Evolutionary conservation across 129 eudicot genomes (phyloP).

Genomic region (Dittrichia graveolens): DNA sequence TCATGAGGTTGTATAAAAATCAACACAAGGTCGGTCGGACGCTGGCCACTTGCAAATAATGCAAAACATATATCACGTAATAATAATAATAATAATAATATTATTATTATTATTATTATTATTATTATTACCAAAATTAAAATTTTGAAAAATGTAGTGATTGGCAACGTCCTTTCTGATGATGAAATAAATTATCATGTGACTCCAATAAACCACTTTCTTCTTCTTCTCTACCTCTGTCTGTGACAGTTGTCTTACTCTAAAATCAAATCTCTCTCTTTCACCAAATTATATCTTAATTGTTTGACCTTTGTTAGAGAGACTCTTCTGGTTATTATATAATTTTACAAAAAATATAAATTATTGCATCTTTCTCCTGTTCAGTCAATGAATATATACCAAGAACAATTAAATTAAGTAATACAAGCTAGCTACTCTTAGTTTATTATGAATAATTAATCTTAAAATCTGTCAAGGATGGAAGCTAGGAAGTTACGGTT

Average conservation of each 20-base stretch:
- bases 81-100: too few relatives aligned
- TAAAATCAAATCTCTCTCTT: constrained; percentile 28
- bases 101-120: too few relatives aligned
- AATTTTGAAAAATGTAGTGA: constrained; percentile 22
- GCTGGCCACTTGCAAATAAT: constrained; percentile 43
- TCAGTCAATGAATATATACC: constrained; percentile 18
- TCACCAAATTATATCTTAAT: constrained; percentile 29
- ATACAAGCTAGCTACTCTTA: background rate
- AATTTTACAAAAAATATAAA: constrained; percentile 14
- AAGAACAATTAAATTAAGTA: constrained; percentile 6
- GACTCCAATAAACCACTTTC: constrained; percentile 43
- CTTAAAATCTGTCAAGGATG: background rate
- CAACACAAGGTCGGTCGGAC: constrained; percentile 38
- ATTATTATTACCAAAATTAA: too few relatives aligned
- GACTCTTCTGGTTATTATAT: constrained; percentile 32
- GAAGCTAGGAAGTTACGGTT: background rate
- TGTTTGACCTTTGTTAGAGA: constrained; percentile 39
- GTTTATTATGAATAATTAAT: constrained; percentile 15
- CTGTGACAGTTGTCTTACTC: constrained; percentile 39
- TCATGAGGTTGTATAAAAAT: constrained; percentile 26
- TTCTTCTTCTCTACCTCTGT: constrained; percentile 27
- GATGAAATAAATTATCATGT: constrained; percentile 37
- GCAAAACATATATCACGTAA: background rate
- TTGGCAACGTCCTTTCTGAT: constrained; percentile 26
- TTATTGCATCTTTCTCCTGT: background rate